phyloP scores from a whole-genome alignment of 2,329 filamentous ascomycete species.

The Clarireedia hainanense region DNA sequence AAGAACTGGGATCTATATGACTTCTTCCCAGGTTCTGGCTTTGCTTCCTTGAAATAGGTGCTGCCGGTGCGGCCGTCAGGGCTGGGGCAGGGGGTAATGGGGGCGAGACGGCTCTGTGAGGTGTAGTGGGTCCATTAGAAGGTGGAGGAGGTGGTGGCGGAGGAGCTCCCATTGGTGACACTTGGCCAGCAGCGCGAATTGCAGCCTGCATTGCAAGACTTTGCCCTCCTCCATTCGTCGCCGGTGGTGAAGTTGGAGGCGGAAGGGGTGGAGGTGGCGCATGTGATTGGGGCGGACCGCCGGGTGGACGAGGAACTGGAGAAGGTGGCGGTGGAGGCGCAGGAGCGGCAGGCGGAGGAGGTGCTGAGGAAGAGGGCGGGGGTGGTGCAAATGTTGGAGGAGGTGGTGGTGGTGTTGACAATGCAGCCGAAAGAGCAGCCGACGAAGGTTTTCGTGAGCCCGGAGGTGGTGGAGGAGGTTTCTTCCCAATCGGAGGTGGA shows the following conservation, averaged over 20 bases:
- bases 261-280: conserved; percentile 24
- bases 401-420: conserved; percentile 30
- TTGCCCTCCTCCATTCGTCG: conserved; percentile 24
- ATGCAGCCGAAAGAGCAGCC: conserved; percentile 24
- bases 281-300: conserved; percentile 28
- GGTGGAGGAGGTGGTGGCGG: conserved; percentile 31
- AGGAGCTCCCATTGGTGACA: conserved; percentile 32
- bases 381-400: conserved; percentile 28
- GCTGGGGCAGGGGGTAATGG: conserved; percentile 25
- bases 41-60: conserved; percentile 32
- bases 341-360: conserved; percentile 29
- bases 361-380: conserved; percentile 28
- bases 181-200: conserved; percentile 37
- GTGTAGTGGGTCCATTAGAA: conserved; percentile 32
- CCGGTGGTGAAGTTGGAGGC: conserved; percentile 31
- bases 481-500: conserved; percentile 72
- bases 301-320: conserved; percentile 27
- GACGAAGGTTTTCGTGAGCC: conserved; percentile 49
- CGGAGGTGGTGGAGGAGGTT: conserved; percentile 53
- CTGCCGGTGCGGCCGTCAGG: conserved; percentile 27
- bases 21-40: conserved; percentile 44
- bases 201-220: conserved; percentile 39
- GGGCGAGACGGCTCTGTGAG: conserved; percentile 32
- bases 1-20: conserved; percentile 61
- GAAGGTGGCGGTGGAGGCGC: conserved; percentile 30